Evolutionary conservation across 495 filamentous ascomycete species (phyloP).

Genomic region (Barbatosphaeria neglecta): DNA sequence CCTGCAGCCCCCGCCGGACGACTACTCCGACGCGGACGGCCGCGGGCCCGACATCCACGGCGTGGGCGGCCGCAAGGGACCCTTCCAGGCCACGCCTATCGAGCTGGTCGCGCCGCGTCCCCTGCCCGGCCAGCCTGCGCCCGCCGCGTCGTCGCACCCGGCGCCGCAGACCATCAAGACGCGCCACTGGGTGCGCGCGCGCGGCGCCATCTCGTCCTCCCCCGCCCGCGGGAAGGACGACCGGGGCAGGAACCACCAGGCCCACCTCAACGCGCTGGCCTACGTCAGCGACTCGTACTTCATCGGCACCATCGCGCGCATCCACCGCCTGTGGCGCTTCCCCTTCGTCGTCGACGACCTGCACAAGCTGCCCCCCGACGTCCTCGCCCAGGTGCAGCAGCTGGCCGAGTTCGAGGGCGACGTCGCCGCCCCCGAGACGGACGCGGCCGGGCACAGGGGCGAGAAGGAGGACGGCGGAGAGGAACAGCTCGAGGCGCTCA

Average conservation of each 20-base stretch:
- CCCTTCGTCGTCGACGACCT: conserved; percentile 24
- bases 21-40: conserved; percentile 24
- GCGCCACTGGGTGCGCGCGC: conserved; percentile 68
- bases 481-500: conserved; percentile 9
- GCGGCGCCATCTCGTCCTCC: conserved; percentile 57
- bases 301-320: conserved; percentile 71
- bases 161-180: conserved; percentile 56
- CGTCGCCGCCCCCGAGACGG: too few relatives aligned
- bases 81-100: conserved; percentile 47
- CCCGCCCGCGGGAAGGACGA: too few relatives aligned
- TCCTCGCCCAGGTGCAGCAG: conserved; percentile 14
- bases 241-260: too few relatives aligned
- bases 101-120: conserved; percentile 27
- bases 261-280: conserved; percentile 76
- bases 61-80: conserved; percentile 20
- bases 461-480: conserved; percentile 22
- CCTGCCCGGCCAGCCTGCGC: too few relatives aligned
- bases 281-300: conserved; percentile 90
- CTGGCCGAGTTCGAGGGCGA: conserved; percentile 32
- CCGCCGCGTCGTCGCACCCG: too few relatives aligned
- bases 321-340: conserved; percentile 62
- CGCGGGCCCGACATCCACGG: background rate
- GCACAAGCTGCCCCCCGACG: conserved; percentile 15
- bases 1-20: conserved; percentile 22
- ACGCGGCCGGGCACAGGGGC: too few relatives aligned